Conservation (phyloP, 495 filamentous ascomycete genomes). For the Glonium stellatum region DNA sequence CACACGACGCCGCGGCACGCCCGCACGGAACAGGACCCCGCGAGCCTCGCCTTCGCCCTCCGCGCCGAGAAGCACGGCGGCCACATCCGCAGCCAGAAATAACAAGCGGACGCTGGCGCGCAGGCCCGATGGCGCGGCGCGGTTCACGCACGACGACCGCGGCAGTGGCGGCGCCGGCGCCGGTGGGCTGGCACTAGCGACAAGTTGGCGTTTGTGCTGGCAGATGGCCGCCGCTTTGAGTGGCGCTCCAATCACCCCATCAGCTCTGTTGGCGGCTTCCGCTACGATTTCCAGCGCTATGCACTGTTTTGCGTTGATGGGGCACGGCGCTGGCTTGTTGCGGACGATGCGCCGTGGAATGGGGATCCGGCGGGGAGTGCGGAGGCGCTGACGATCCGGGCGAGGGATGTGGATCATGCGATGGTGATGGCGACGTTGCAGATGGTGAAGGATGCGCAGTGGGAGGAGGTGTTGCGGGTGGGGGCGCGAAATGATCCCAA, state of each 20-base stretch:
- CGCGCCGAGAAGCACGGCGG: neutral
- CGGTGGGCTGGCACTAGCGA: too few species aligned
- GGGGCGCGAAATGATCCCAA: neutral
- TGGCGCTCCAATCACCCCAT: neutral
- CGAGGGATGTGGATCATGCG: neutral
- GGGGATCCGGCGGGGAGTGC: neutral
- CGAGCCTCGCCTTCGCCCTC: neutral
- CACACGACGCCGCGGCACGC: neutral
- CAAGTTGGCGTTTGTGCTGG: neutral
- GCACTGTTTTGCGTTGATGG: neutral
- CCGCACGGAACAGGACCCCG: neutral
- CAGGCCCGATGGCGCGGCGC: neutral
- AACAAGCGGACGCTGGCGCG: neutral
- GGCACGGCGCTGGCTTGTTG: neutral
- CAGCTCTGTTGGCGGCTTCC: neutral
- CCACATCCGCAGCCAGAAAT: neutral
- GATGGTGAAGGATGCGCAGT: neutral
- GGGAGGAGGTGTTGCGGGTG: neutral
- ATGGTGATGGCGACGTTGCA: neutral
- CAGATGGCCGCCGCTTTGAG: neutral
- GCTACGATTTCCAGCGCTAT: neutral
- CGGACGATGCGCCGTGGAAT: neutral
- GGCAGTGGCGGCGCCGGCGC: neutral
- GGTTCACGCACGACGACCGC: too few species aligned
- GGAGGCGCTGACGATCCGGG: neutral